phyloP scores from a whole-genome alignment of 148 eudicot genomes.

The Rhododendron simsii region DNA sequence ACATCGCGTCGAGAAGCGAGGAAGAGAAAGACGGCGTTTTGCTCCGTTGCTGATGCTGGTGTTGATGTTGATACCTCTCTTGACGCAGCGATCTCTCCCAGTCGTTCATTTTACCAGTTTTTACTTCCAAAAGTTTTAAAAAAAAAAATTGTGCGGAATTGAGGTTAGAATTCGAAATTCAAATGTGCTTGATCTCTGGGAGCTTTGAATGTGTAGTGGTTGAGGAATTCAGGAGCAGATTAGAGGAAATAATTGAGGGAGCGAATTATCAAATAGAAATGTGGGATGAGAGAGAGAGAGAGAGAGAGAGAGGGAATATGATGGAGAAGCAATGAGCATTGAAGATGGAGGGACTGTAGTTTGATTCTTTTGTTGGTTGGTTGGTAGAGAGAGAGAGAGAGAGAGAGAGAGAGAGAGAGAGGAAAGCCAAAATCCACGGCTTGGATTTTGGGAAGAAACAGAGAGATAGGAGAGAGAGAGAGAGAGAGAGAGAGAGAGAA shows the following conservation, averaged over 20 bases:
- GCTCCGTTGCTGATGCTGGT: background rate
- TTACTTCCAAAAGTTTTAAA: background rate
- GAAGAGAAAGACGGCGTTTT: constrained; percentile 13
- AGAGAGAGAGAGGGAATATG: background rate
- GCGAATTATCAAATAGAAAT: background rate
- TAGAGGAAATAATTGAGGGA: background rate
- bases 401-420: background rate
- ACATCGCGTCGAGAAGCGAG: constrained; percentile 16
- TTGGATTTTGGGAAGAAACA: constrained; percentile 14
- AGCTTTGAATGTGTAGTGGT: constrained; percentile 18
- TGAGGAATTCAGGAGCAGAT: constrained; percentile 29
- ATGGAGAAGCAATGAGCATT: background rate
- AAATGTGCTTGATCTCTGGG: background rate
- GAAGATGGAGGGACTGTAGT: constrained; percentile 1
- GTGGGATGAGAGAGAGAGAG: background rate
- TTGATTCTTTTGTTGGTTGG: constrained; percentile 9
- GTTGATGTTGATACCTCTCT: background rate
- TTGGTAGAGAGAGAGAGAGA: constrained; percentile 14
- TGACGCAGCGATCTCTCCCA: constrained; percentile 8
- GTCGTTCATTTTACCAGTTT: background rate
- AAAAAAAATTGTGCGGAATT: background rate
- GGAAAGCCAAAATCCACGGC: constrained; percentile 31
- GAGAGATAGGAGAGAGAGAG: background rate
- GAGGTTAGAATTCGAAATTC: background rate
- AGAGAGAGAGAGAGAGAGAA: background rate